Percentiles rank a stretch among this genome's conserved stretches.
Conservation (phyloP, 345 rosid species). For the Linum trigynum region DNA sequence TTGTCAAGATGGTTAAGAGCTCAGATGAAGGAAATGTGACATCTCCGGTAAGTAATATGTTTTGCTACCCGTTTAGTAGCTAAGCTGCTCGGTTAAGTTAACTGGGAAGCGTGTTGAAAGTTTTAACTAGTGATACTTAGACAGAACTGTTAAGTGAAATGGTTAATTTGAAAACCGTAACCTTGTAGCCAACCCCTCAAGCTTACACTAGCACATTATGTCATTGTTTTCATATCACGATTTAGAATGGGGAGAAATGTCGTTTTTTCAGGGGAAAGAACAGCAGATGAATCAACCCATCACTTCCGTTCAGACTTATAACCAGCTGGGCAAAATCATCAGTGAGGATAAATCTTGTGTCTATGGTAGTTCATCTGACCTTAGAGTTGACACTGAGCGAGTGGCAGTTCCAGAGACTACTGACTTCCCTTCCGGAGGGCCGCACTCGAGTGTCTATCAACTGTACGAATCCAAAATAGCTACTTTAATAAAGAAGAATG, state of each 20-base stretch:
- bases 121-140: too few relatives aligned
- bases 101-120: too few relatives aligned
- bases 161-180: too few relatives aligned
- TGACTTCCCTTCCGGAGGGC: constrained; percentile 34
- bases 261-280: constrained; percentile 42
- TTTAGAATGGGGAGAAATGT: not conserved
- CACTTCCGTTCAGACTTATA: constrained; percentile 15
- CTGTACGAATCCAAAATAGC: constrained; percentile 71
- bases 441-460: constrained; percentile 55
- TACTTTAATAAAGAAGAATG: constrained; percentile 60
- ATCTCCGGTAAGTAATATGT: constrained; percentile 29
- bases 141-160: too few relatives aligned
- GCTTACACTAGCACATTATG: too few relatives aligned
- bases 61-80: not conserved
- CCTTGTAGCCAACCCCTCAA: too few relatives aligned
- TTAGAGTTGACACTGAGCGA: constrained; percentile 36
- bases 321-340: constrained; percentile 38
- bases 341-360: constrained; percentile 38
- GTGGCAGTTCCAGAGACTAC: constrained; percentile 31
- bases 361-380: constrained; percentile 28
- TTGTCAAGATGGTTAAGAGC: constrained; percentile 36
- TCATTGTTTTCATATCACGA: not conserved
- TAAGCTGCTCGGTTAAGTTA: too few relatives aligned
- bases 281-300: constrained; percentile 30
- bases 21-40: constrained; percentile 42